These are phyloP conservation scores for Linum trigynum DNA, from an alignment of 345 rosid species.

Conservation along the genomic window DNA sequence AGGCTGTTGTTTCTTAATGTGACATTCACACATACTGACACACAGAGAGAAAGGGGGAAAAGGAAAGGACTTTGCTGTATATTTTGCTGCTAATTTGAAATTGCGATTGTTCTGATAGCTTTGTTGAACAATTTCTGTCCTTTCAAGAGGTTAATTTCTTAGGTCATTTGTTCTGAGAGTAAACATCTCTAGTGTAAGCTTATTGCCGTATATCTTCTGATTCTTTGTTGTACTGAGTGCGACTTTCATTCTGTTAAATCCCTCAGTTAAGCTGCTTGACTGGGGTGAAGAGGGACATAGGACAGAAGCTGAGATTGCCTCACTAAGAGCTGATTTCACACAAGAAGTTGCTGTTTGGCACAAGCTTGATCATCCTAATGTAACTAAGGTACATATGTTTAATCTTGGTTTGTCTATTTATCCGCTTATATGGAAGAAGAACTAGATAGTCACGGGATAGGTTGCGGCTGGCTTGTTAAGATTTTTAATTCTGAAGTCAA, in stretches of 20 bases:
- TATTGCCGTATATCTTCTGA: not conserved
- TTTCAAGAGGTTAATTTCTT: too few species aligned
- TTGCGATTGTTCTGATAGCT: conserved; percentile 5
- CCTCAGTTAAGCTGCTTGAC: conserved; percentile 86
- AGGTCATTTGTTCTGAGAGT: too few species aligned
- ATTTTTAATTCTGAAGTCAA: too few species aligned
- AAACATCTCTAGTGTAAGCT: too few species aligned
- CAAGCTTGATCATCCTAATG: conserved; percentile 94
- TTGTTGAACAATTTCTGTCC: conserved; percentile 9
- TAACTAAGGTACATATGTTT: conserved; percentile 60
- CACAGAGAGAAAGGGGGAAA: too few species aligned
- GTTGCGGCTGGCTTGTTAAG: too few species aligned
- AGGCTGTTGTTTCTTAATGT: not conserved
- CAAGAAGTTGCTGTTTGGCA: conserved; percentile 99
- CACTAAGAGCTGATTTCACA: conserved; percentile 69
- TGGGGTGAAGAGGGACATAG: conserved; percentile 99
- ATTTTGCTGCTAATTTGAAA: too few species aligned
- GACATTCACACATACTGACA: too few species aligned
- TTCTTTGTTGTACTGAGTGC: conserved; percentile 12
- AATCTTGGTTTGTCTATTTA: not conserved
- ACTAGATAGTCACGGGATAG: too few species aligned
- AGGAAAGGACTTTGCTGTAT: too few species aligned
- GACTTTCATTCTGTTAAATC: conserved; percentile 8
- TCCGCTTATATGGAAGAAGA: not conserved
- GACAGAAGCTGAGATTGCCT: conserved; percentile 76